Evolutionary conservation across 1,284 basidiomycete species (phyloP), one percentile per base, ranked within the genome.

Genomic region (Meira miltonrushii): DNA sequence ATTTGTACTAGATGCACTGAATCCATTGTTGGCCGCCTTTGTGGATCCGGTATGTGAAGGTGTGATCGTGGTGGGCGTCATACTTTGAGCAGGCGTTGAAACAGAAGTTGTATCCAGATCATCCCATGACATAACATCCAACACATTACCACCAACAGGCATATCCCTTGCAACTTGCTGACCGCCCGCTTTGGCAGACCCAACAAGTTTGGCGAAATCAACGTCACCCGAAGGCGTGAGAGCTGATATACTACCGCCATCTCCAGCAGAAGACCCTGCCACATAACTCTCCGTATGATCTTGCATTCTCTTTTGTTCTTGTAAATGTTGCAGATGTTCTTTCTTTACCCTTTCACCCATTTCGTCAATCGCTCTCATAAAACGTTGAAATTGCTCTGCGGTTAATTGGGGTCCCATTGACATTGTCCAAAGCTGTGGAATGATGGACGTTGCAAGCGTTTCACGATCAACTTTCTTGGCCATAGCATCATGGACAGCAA

Each of bases 401-500:
- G 87, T 95, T 28, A 97, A 80, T 40, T 96, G 44, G 6, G 65
- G 60, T 1, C 65, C 65, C 68, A 76, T 71, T 43, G 59, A 62
- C 68, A 78, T 75, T 33, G 65, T 55, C 72, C 74, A 76, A 21
- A 77, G 58, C 54, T 60, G 74, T 15, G 75, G 74, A 19, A 76
- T 69, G 51, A 77, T 66, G 13, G 66, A 62, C 0, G 89, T 94
- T 0, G 94, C 94, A 15, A 96, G 88, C 3, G 92, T 90, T 79
- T 96, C 92, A 48, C 92, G 84, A 68, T 96, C 92, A 3, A 97
- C 88, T 78, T 97, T 98, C 68, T 86, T 84, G 1, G 92, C 90
- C 91, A 97, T 95, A 2, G 89, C 90, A 79, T 96, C 93, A 79
- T 98, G 92, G 0, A 99, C 92, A 9, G 86, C 87, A 44, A 97